Evolutionary conservation across 345 rosid species (phyloP), one percentile per base, ranked within the genome.

Genomic region (Kernera saxatilis): DNA sequence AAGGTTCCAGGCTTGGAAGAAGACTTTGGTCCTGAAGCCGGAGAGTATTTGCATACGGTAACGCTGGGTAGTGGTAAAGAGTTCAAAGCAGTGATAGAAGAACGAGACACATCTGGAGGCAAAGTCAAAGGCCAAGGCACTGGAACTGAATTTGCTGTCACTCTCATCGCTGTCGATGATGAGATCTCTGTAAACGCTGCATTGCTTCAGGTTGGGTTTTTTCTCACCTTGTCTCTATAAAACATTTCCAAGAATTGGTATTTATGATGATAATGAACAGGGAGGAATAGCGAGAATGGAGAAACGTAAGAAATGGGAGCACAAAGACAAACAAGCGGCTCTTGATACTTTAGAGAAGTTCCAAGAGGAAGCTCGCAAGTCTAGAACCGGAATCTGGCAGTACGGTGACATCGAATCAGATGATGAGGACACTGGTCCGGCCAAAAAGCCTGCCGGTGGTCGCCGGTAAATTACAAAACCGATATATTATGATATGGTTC

Each of bases 91-190:
- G 77, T 82, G 68, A 77, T 92, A 6, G 98, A 90, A 78, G 99
- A 92, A 40, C 83, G 84, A 75, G 99, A 95, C 78, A 50, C 85
- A 11, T 84, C 92, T 6, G 97, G 91, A 23, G 98, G 98, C 36
- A 95, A 88, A 84, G 83, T 75, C 39, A 95, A 92, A 77, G 98
- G 98, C 5, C 98, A 95, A 80, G 98, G 98, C 43, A 90, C 98
- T 46, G 98, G 99, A 27, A 69, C 88, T 5, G 68, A 85, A 33
- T 73, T 86, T 5, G 62, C 73, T 13, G 96, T 90, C 19, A 92
- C 99, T 18, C 86, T 95, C 33, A 77, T 83, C 22, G 87, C 90
- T 23, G 86, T 79, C 8, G 92, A 95, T 45, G 84, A 90, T 15
- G 99, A 95, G 54, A 74, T 86, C 40, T 90, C 96, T 45, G 70